A percentile compares a stretch with the other conserved stretches of the same genome.
Conservation (phyloP, 148 eudicot genomes). For the Limonium bicolor region DNA sequence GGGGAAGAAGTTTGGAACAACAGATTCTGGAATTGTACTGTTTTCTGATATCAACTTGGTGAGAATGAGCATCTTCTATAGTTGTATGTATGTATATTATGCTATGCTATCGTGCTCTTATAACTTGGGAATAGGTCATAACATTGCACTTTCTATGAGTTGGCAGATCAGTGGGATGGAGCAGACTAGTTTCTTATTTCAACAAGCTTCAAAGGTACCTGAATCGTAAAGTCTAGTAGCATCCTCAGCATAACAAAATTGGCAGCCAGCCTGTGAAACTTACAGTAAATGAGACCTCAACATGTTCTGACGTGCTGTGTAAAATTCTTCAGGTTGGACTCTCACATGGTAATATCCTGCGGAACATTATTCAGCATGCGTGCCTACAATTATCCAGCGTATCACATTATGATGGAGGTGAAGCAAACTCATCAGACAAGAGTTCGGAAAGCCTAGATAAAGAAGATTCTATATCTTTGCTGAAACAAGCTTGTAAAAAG, state of each 20-base stretch:
- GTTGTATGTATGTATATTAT: too few species aligned
- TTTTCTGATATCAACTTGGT: slow-evolving; percentile 90
- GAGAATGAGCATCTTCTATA: too few species aligned
- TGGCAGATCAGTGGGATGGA: slow-evolving; percentile 92
- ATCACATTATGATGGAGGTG: slow-evolving; percentile 13
- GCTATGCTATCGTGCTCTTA: too few species aligned
- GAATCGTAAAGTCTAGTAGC: background rate
- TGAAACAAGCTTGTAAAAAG: slow-evolving; percentile 21
- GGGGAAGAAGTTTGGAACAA: slow-evolving; percentile 34
- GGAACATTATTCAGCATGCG: slow-evolving; percentile 58
- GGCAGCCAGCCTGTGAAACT: too few species aligned
- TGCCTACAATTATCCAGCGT: slow-evolving; percentile 53
- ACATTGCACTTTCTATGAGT: background rate
- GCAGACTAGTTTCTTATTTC: slow-evolving; percentile 92
- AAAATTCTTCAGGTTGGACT: slow-evolving; percentile 61
- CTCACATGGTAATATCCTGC: slow-evolving; percentile 71
- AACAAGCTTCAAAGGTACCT: slow-evolving; percentile 85
- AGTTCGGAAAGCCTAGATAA: slow-evolving; percentile 13
- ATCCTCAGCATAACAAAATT: too few species aligned
- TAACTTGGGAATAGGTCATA: too few species aligned
- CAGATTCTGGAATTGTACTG: slow-evolving; percentile 40
- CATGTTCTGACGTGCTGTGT: background rate
- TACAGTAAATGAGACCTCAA: too few species aligned
- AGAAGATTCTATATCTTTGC: slow-evolving; percentile 11
- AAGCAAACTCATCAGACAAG: slow-evolving; percentile 16